Conservation (phyloP, 2,329 filamentous ascomycete genomes). For the Aspergillus thermomutatus region DNA sequence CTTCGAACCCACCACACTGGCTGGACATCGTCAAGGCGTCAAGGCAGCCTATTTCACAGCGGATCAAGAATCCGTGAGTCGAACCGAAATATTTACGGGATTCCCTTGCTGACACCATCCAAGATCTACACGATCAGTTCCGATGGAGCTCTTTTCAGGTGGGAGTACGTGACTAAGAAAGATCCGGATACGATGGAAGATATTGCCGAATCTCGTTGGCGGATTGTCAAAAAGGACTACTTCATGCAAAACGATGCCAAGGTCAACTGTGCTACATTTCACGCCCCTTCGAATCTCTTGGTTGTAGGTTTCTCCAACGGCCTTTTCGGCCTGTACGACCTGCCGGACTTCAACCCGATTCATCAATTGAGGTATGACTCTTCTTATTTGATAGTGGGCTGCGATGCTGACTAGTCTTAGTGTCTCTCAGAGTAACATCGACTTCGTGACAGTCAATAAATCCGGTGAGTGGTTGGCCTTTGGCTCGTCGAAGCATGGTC, state of each 20-base stretch:
- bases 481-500: constrained; percentile 89
- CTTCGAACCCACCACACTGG: constrained; percentile 83
- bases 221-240: constrained; percentile 85
- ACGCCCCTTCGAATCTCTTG: constrained; percentile 82
- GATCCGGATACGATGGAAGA: constrained; percentile 60
- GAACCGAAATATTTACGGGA: not conserved
- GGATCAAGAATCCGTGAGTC: constrained; percentile 72
- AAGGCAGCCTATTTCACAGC: constrained; percentile 96
- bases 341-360: constrained; percentile 93
- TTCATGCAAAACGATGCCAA: constrained; percentile 89
- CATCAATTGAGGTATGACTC: constrained; percentile 63
- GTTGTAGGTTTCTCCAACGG: constrained; percentile 95
- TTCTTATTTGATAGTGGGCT: not conserved
- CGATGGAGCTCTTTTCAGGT: constrained; percentile 93
- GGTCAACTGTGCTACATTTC: constrained; percentile 86
- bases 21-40: constrained; percentile 86
- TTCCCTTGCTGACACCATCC: constrained; percentile 10
- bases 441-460: constrained; percentile 90
- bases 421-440: constrained; percentile 95
- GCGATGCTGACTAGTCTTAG: constrained; percentile 48
- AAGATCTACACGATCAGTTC: constrained; percentile 91
- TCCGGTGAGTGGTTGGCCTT: constrained; percentile 97
- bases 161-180: constrained; percentile 71
- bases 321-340: constrained; percentile 88
- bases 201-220: constrained; percentile 74